Conservation (phyloP, 2,329 filamentous ascomycete genomes). For the Pseudogymnoascus sp. region DNA sequence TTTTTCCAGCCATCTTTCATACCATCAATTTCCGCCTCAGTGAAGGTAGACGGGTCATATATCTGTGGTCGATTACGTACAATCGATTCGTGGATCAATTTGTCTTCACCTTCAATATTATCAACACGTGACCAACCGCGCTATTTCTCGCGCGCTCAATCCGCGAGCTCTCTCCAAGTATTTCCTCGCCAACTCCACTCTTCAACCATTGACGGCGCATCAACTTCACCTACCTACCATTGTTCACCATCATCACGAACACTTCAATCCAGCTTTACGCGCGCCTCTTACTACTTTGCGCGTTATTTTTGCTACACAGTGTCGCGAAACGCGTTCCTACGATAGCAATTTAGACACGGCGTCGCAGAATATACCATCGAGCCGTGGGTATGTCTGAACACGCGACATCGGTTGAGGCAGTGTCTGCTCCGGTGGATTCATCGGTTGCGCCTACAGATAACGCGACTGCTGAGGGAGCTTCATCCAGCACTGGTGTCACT, state of each 20-base stretch:
- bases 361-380: conserved; percentile 4
- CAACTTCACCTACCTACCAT: conserved; percentile 9
- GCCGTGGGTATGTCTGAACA: conserved; percentile 10
- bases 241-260: background rate
- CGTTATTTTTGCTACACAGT: conserved; percentile 1
- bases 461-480: background rate
- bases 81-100: conserved; percentile 1
- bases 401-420: conserved; percentile 3
- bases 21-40: background rate
- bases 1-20: background rate
- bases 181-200: conserved; percentile 8
- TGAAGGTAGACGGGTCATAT: background rate
- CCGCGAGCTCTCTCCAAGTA: conserved; percentile 5
- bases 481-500: background rate
- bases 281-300: background rate
- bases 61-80: background rate
- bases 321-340: conserved; percentile 6
- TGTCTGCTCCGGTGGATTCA: conserved; percentile 4
- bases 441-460: conserved; percentile 2
- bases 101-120: conserved; percentile 6
- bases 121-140: conserved; percentile 9
- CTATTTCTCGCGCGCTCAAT: conserved; percentile 11
- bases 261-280: background rate
- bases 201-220: conserved; percentile 4
- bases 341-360: conserved; percentile 2